Conservation (phyloP, 495 filamentous ascomycete genomes). For the Daldinia vernicosa region DNA sequence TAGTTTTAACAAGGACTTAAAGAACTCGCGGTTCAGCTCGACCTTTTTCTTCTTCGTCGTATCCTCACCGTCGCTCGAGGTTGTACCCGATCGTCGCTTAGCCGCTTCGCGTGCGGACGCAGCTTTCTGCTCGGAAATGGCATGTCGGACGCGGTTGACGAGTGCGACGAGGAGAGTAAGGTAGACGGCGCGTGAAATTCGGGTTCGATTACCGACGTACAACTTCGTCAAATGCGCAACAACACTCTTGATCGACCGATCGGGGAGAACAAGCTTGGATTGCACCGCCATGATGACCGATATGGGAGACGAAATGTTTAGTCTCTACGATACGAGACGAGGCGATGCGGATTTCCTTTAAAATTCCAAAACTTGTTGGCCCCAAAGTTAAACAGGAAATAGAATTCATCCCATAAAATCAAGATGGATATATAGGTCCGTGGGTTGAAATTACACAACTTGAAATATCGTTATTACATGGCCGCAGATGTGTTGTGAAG, state of each 20-base stretch:
- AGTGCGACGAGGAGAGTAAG: constrained; percentile 90
- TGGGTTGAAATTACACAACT: constrained; percentile 24
- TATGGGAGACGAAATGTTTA: not conserved
- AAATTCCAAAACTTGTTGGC: constrained; percentile 23
- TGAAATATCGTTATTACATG: constrained; percentile 40
- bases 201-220: constrained; percentile 86
- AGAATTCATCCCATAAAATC: constrained; percentile 11
- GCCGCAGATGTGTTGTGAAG: not conserved
- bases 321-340: not conserved
- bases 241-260: constrained; percentile 76
- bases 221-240: constrained; percentile 75
- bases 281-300: constrained; percentile 72
- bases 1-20: constrained; percentile 80
- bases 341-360: constrained; percentile 1
- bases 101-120: constrained; percentile 77
- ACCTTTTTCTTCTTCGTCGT: constrained; percentile 76
- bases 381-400: not conserved
- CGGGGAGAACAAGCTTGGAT: constrained; percentile 75
- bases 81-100: constrained; percentile 65
- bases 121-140: constrained; percentile 90
- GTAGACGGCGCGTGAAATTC: constrained; percentile 90
- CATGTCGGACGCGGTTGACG: constrained; percentile 88
- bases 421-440: constrained; percentile 2
- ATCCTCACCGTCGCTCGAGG: constrained; percentile 54
- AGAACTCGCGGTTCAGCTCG: constrained; percentile 95